Base-by-base conservation (phyloP, 192 early-diverging fungal genomes). In the Kappamyces sp. region DNA sequence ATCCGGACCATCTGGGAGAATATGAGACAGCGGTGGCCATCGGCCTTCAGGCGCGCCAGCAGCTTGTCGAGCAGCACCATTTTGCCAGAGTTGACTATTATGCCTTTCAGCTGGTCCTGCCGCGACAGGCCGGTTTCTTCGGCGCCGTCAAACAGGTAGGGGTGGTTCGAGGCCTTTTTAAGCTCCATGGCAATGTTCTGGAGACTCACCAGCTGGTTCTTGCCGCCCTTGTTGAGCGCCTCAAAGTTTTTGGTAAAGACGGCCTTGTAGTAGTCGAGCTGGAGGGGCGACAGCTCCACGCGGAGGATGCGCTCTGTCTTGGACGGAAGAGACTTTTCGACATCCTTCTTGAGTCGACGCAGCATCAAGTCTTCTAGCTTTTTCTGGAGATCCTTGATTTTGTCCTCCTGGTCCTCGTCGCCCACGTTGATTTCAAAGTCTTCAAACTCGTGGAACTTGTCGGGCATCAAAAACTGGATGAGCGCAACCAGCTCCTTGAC, bases 1-100 rank as follows among this genome's bases (percentile, higher is more conserved):
- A 99, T 87, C 54, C 84, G 83, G 60, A 97, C 94, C 87, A 98
- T 89, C 66, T 99, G 97, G 12, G 93, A 97, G 65, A 98, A 99
- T 47, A 99, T 97, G 51, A 99, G 73, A 4, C 98, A 94, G 36
- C 97, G 89, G 72, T 96, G 93, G 2, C 94, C 95, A 31, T 85
- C 90, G 51, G 78, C 81, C 65, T 91, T 88, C 11, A 98, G 77
- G 38, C 93, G 81, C 5, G 88, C 84, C 62, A 99, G 69, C 46
- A 99, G 73, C 72, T 98, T 98, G 66, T 99, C 97, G 22, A 99
- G 70, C 6, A 99, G 67, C 3, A 94, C 84, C 95, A 99, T 98
- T 67, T 99, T 99, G 45, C 97, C 97, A 60, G 92, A 93, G 71
- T 90, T 92, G 45, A 72, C 81, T 47, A 99, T 79, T 30, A 98